Evolutionary conservation across 805 yeast genomes (phyloP), one percentile per base, ranked within the genome.

Genomic region (Candida maris): DNA sequence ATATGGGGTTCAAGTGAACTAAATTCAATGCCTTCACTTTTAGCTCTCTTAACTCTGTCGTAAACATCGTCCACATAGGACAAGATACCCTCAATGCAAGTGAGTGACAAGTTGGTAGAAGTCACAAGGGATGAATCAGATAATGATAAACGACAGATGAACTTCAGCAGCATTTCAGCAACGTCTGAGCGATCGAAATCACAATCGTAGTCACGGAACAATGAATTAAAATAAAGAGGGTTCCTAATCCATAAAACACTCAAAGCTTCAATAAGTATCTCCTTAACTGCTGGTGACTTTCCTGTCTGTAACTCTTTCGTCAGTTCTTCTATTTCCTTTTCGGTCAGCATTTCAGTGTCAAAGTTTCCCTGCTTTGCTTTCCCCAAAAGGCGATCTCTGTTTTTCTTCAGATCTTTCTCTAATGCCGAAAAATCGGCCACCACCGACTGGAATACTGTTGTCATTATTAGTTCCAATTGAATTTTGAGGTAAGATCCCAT

Each of bases 51-150:
- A 44, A 75, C 54, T 53, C 81, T 56, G 30, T 71, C 76, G 45
- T 74, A 71, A 30, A 85, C 66, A 12, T 81, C 79, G 39, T 77
- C 74, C 27, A 89, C 67, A 38, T 83, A 78, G 2, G 85, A 72
- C 16, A 91, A 65, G 3, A 93, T 59, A 1, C 97, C 95, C 51
- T 93, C 97, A 34, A 93, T 66, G 51, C 97, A 91, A 6, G 88
- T 73, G 0, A 97, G 96, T 1, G 98, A 97, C 1, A 91, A 95
- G 51, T 76, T 81, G 26, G 84, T 85, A 0, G 96, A 85, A 0
- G 95, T 81, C 49, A 73, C 67, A 7, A 71, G 50, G 0, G 97
- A 95, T 8, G 91, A 75, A 53, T 88, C 95, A 0, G 97, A 95
- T 29, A 86, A 72, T 0, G 97, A 81, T 21, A 88, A 65, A 34